phyloP scores from a whole-genome alignment of 169 alveolate genomes.

The Toxoplasma gondii region DNA sequence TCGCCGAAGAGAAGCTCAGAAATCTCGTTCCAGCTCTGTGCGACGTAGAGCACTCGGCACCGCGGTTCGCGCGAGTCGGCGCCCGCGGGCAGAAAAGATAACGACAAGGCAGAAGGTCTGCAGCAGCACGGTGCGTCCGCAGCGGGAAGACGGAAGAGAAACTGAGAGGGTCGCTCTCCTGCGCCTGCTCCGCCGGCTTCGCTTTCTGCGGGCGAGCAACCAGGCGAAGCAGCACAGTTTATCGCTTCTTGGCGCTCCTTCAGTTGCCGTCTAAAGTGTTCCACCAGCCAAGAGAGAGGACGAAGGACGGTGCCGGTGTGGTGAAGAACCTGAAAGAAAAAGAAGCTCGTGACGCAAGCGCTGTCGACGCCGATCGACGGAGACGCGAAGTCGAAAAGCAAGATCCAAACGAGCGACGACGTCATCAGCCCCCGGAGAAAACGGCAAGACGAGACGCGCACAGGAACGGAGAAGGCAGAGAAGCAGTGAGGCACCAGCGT shows the following conservation, averaged over 20 bases:
- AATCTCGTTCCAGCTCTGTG: conserved; percentile 24
- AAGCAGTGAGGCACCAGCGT: too few relatives aligned
- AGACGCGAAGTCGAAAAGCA: too few relatives aligned
- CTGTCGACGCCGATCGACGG: too few relatives aligned
- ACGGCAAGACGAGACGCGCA: too few relatives aligned
- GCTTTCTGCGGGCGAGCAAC: neutral
- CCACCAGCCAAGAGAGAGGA: conserved; percentile 1
- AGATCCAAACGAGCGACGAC: too few relatives aligned
- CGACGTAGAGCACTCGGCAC: conserved; percentile 12
- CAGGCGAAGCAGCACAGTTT: neutral
- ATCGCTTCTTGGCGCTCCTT: neutral
- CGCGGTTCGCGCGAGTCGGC: neutral
- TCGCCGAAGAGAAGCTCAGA: neutral
- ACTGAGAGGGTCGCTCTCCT: neutral
- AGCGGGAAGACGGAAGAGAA: neutral
- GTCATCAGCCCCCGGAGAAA: too few relatives aligned
- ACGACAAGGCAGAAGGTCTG: neutral
- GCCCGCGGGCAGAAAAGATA: neutral
- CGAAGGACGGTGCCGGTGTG: neutral
- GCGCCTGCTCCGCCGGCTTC: neutral
- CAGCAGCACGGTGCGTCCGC: neutral
- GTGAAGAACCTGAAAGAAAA: neutral
- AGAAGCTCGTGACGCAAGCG: neutral
- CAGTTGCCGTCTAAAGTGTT: neutral
- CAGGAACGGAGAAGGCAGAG: neutral